Conservation (phyloP, 345 rosid genomes). For the Schrenkiella parvula region DNA sequence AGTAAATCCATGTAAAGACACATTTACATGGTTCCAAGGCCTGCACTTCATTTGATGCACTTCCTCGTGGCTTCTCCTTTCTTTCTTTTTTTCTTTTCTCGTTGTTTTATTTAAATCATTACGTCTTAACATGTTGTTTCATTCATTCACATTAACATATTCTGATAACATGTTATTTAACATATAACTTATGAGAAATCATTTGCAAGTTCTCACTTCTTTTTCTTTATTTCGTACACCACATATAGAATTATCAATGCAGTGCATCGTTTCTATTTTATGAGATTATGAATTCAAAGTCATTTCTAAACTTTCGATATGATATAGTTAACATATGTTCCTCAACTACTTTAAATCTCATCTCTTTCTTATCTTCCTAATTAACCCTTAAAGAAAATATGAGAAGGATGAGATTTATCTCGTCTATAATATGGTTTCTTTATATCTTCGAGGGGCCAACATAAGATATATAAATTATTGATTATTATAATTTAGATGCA, state of each 20-base stretch:
- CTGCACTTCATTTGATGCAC: constrained; percentile 12
- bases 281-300: background rate
- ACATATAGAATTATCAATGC: background rate
- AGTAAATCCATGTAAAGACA: constrained; percentile 1
- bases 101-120: background rate
- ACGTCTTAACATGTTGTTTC: background rate
- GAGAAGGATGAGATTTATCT: too few relatives aligned
- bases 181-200: background rate
- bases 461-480: background rate
- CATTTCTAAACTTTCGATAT: background rate
- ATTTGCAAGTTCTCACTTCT: background rate
- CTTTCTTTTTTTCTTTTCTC: too few relatives aligned
- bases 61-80: constrained; percentile 14
- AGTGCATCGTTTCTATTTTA: background rate
- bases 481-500: constrained; percentile 9
- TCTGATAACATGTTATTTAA: background rate
- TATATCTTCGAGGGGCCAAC: background rate
- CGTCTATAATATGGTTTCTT: too few relatives aligned
- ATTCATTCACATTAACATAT: background rate
- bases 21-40: background rate
- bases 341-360: background rate
- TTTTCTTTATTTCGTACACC: background rate
- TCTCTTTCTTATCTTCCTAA: too few relatives aligned
- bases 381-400: too few relatives aligned
- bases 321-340: background rate